Evolutionary conservation across 805 yeast genomes (phyloP), one percentile per base, ranked within the genome.

Genomic region (Saccharomycopsis synnaedendra): DNA sequence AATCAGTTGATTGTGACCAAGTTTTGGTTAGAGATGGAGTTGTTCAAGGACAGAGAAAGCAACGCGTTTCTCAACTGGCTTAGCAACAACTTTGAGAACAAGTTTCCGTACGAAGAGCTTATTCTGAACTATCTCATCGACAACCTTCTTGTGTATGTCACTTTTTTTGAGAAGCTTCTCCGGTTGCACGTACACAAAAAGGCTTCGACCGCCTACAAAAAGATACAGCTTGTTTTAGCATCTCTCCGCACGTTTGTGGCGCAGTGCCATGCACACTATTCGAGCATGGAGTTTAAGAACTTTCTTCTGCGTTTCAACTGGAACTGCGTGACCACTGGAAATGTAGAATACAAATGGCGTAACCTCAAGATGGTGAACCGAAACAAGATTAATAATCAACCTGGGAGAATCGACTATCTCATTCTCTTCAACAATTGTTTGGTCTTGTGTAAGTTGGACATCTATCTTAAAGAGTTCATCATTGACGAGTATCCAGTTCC

Each of bases 1-100:
- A 51, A 51, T 31, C 54, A 51, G 35, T 42, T 51, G n/a, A 49
- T 51, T 35, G 47, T 49, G n/a, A 46, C 51, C 19, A 51, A 49
- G 31, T 51, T 51, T 36, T 51, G 54, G 54, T 41, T 51, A 29
- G 52, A 51, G 34, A 51, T 51, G 54, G 54, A 51, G 32, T 27
- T 39, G n/a, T 51, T 45, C 35, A 51, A 51, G 41, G 47, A 46
- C 19, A 31, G 32, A 10, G 31, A 49, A 34, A 39, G 44, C 5
- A 49, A 45, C 36, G 41, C 42, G 11, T 51, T 51, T 45, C 42
- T 51, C 29, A 49, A 51, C 31, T 51, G 54, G 54, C 39, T 51
- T 7, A 48, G 44, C 39, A 47, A 42, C 31, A 51, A 49, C 19
- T 42, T 48, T 35, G 45, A 51, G 33, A 39, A 49, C 2, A 46